A percentile compares a stretch with the other conserved stretches of the same genome.
Evolutionary conservation across 1,284 basidiomycete species (phyloP).

Genomic region (Trametes hirsuta): DNA sequence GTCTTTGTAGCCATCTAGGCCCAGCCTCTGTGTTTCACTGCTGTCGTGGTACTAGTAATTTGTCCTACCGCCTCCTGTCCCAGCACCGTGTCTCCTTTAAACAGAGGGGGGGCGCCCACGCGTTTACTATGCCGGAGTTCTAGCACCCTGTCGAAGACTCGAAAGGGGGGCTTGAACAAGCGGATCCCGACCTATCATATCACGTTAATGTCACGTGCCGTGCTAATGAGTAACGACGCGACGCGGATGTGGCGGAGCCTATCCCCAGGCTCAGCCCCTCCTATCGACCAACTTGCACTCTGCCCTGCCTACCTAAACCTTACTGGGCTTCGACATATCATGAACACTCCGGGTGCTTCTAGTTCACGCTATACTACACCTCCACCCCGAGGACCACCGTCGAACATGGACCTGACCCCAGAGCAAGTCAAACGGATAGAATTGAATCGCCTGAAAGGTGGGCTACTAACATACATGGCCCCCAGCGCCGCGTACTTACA

Average conservation of each 20-base stretch:
- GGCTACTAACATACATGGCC: conserved; percentile 20
- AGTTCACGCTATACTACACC: conserved; percentile 29
- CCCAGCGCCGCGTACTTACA: conserved; percentile 59
- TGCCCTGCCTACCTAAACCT: no score
- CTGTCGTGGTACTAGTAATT: neutral
- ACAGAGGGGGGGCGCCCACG: neutral
- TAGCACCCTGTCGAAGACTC: neutral
- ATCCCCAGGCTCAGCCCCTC: neutral
- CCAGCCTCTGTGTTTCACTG: neutral
- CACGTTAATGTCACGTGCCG: neutral
- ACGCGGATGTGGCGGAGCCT: conserved; percentile 4
- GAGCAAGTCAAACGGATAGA: conserved; percentile 46
- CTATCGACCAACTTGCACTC: no score
- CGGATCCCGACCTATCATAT: neutral
- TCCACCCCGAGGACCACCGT: conserved; percentile 26
- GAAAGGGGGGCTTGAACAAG: neutral
- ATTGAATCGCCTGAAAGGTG: conserved; percentile 46
- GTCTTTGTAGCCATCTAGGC: neutral
- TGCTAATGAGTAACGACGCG: conserved; percentile 3
- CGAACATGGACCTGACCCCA: conserved; percentile 36
- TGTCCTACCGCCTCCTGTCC: no score
- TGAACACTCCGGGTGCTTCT: conserved; percentile 15
- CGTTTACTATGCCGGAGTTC: neutral
- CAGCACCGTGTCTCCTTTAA: no score
- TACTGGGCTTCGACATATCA: neutral